phyloP scores from a whole-genome alignment of 2,329 filamentous ascomycete genomes.

The Tricladium varicosporioides region DNA sequence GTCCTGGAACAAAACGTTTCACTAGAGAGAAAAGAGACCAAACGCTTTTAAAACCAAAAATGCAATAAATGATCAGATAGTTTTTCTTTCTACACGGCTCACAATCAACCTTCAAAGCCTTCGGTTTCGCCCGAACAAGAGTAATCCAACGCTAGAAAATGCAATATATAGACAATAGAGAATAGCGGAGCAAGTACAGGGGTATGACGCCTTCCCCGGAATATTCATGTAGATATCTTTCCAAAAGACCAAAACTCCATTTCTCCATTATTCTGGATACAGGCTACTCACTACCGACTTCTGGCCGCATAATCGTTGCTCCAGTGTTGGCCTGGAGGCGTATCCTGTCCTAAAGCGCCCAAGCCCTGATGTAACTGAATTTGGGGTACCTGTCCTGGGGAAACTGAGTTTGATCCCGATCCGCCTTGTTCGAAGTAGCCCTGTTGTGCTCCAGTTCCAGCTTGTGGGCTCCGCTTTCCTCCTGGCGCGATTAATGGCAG shows the following conservation, averaged over 20 bases:
- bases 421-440: slow-evolving; percentile 13
- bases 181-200: not conserved
- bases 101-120: too few species aligned
- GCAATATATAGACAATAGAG: not conserved
- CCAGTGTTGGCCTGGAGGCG: slow-evolving; percentile 1
- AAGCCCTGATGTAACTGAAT: slow-evolving; percentile 22
- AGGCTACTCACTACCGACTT: not conserved
- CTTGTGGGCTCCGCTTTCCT: slow-evolving; percentile 7
- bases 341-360: slow-evolving; percentile 16
- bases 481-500: slow-evolving; percentile 18
- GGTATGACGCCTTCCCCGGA: not conserved
- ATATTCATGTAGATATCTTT: not conserved
- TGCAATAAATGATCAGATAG: too few species aligned
- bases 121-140: too few species aligned
- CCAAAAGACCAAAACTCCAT: not conserved
- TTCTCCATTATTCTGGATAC: not conserved
- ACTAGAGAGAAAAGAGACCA: too few species aligned
- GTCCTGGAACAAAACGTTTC: too few species aligned
- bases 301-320: not conserved
- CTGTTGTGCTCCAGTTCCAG: slow-evolving; percentile 4
- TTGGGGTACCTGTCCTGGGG: slow-evolving; percentile 5
- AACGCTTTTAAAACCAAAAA: too few species aligned
- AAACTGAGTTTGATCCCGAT: slow-evolving; percentile 1
- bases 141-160: not conserved
- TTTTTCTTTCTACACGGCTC: too few species aligned